phyloP scores from a whole-genome alignment of 805 yeast species.

The Candida pseudoglaebosa region DNA sequence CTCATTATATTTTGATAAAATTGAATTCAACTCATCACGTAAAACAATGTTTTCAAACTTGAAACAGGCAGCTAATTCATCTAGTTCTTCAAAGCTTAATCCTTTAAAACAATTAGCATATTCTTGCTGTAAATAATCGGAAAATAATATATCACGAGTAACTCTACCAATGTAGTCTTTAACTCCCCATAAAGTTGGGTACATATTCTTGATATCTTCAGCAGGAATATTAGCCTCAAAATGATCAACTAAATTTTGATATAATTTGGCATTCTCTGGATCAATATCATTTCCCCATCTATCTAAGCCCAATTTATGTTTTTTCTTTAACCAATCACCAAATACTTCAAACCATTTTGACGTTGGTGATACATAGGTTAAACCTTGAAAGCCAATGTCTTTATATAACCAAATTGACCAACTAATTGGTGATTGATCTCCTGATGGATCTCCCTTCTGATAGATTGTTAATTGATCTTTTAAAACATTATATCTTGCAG shows the following conservation, averaged over 20 bases:
- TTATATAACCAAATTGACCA: slow-evolving; percentile 55
- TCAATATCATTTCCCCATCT: slow-evolving; percentile 48
- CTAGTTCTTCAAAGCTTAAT: slow-evolving; percentile 42
- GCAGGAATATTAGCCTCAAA: slow-evolving; percentile 38
- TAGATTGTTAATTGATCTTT: slow-evolving; percentile 45
- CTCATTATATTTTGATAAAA: slow-evolving; percentile 12
- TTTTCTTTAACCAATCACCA: slow-evolving; percentile 40
- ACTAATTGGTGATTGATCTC: slow-evolving; percentile 40
- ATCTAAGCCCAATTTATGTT: slow-evolving; percentile 44
- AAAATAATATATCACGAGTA: slow-evolving; percentile 40
- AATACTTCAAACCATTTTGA: slow-evolving; percentile 42
- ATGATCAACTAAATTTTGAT: slow-evolving; percentile 33
- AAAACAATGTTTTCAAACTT: slow-evolving; percentile 43
- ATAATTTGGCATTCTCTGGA: slow-evolving; percentile 34
- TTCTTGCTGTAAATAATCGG: slow-evolving; percentile 42
- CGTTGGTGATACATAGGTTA: slow-evolving; percentile 43
- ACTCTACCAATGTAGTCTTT: slow-evolving; percentile 36
- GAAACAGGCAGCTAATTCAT: slow-evolving; percentile 49
- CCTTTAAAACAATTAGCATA: slow-evolving; percentile 43
- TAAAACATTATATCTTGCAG: slow-evolving; percentile 38
- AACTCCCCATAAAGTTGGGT: slow-evolving; percentile 39
- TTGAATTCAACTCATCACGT: slow-evolving; percentile 39
- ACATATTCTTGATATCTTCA: slow-evolving; percentile 33
- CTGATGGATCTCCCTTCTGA: slow-evolving; percentile 44
- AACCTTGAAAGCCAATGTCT: slow-evolving; percentile 50